A percentile compares a stretch with the other conserved stretches of the same genome.
Evolutionary conservation across 2,329 filamentous ascomycete species (phyloP).

Genomic region (Chrysoporthe cubensis): DNA sequence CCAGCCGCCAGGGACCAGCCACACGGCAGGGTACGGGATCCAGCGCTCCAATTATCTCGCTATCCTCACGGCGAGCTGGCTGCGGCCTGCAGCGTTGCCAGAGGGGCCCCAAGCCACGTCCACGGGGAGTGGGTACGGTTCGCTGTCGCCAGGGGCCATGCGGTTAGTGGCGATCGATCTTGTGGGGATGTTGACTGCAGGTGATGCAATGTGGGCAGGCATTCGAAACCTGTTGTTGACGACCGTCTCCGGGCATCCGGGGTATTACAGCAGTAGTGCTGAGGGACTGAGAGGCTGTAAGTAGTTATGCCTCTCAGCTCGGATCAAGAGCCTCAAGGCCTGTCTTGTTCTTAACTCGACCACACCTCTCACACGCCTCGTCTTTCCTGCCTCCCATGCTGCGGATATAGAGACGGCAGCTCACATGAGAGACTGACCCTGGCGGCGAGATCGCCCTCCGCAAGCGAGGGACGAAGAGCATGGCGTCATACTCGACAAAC

Average conservation of each 20-base stretch:
- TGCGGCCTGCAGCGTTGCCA: slow-evolving; percentile 17
- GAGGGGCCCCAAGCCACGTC: slow-evolving; percentile 11
- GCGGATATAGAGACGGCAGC: too few relatives aligned
- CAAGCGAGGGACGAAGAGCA: background rate
- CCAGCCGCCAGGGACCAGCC: slow-evolving; percentile 17
- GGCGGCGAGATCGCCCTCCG: too few relatives aligned
- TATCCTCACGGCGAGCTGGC: background rate
- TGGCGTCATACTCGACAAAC: slow-evolving; percentile 24
- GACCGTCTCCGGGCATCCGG: too few relatives aligned
- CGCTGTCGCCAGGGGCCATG: background rate
- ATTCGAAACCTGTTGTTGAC: slow-evolving; percentile 9
- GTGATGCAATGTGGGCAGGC: slow-evolving; percentile 23
- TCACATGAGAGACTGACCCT: too few relatives aligned
- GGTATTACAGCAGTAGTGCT: background rate
- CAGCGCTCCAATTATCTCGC: slow-evolving; percentile 14
- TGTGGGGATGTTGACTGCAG: background rate
- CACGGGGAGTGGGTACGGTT: background rate
- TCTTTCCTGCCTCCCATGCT: too few relatives aligned
- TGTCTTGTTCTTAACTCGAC: background rate
- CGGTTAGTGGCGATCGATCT: slow-evolving; percentile 4
- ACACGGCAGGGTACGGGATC: slow-evolving; percentile 16
- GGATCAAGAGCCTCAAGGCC: background rate
- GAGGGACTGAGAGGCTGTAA: background rate
- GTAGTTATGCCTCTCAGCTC: background rate
- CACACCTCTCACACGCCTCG: background rate